Evolutionary conservation across 495 filamentous ascomycete species (phyloP).

Genomic region (Hyphodiscus hymeniophilus): DNA sequence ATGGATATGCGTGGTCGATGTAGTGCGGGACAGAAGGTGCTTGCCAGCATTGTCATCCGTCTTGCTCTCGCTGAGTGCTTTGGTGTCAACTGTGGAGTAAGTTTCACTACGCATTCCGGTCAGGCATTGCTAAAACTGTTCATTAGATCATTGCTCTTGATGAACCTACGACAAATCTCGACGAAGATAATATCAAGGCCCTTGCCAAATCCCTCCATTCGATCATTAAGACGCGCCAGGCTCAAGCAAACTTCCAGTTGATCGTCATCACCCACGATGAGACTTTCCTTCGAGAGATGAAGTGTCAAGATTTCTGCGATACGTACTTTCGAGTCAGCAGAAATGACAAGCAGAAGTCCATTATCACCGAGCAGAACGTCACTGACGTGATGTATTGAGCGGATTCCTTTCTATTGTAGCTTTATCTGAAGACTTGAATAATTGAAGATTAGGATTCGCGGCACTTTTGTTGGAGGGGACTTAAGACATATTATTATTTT

Average conservation of each 20-base stretch:
- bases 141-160: conserved; percentile 84
- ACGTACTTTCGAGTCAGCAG: conserved; percentile 80
- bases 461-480: background rate
- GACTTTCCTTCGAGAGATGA: conserved; percentile 89
- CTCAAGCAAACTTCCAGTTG: conserved; percentile 91
- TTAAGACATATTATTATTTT: background rate
- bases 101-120: conserved; percentile 6
- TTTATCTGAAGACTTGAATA: background rate
- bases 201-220: conserved; percentile 76
- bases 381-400: conserved; percentile 24
- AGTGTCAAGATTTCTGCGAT: conserved; percentile 89
- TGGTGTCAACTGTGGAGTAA: conserved; percentile 79
- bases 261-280: conserved; percentile 99
- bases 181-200: conserved; percentile 85
- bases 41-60: conserved; percentile 96
- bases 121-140: conserved; percentile 5
- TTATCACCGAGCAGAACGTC: conserved; percentile 67
- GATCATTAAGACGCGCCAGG: conserved; percentile 76
- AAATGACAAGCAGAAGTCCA: conserved; percentile 78
- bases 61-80: conserved; percentile 95
- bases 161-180: conserved; percentile 96
- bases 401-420: background rate
- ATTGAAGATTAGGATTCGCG: no score
- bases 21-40: conserved; percentile 91
- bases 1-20: conserved; percentile 99